A percentile compares a stretch with the other conserved stretches of the same genome.
phyloP scores from a whole-genome alignment of 2,329 filamentous ascomycete genomes.

The Phialophora macrospora region DNA sequence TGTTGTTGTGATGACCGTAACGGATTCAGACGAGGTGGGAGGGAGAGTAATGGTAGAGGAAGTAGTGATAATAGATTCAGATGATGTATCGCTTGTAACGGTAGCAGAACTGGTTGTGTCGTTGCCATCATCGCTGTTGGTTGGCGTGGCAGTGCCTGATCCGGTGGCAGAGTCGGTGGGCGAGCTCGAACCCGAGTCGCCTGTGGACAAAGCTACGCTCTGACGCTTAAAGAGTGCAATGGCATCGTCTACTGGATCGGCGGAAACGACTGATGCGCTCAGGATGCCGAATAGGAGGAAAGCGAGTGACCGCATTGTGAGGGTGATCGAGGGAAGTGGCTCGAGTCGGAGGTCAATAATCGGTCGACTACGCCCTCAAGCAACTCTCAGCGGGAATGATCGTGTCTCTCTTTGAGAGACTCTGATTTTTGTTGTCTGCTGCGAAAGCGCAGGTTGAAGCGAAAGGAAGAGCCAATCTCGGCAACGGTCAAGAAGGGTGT shows the following conservation, averaged over 20 bases:
- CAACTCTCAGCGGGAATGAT: constrained; percentile 1
- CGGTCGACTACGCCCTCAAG: constrained; percentile 21
- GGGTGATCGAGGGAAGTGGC: neutral
- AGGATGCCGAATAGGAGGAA: constrained; percentile 28
- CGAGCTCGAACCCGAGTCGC: constrained; percentile 36
- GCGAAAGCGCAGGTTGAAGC: constrained; percentile 6
- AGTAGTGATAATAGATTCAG: constrained; percentile 26
- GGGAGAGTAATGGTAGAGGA: constrained; percentile 32
- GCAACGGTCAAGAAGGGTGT: constrained; percentile 10
- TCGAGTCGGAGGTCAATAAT: constrained; percentile 11
- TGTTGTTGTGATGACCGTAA: constrained; percentile 27
- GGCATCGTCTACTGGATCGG: constrained; percentile 35
- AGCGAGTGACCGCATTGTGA: constrained; percentile 33
- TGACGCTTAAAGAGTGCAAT: constrained; percentile 37
- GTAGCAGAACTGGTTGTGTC: constrained; percentile 28
- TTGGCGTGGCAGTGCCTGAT: constrained; percentile 17
- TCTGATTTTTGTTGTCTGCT: constrained; percentile 7
- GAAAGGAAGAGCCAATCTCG: constrained; percentile 8
- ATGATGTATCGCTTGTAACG: constrained; percentile 33
- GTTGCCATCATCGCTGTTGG: neutral
- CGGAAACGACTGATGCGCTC: constrained; percentile 36
- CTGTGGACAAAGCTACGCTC: constrained; percentile 35
- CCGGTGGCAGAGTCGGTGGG: constrained; percentile 24
- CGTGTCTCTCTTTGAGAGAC: neutral
- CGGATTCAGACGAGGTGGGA: constrained; percentile 25